These are phyloP conservation scores for Acacia melanoxylon DNA, from an alignment of 306 rosid species.

Conservation along the genomic window DNA sequence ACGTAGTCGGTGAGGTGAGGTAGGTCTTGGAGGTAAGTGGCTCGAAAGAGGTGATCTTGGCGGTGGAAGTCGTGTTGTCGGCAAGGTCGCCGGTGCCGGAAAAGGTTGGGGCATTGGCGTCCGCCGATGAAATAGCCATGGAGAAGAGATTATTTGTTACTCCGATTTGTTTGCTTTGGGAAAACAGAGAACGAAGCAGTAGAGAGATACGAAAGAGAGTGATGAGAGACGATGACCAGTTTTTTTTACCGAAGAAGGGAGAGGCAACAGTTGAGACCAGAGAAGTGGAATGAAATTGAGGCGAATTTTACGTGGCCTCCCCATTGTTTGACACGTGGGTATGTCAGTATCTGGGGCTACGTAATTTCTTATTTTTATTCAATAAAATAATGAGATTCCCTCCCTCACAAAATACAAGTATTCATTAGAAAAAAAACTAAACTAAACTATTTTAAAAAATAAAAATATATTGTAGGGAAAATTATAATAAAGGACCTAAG, in stretches of 20 bases:
- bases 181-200: not conserved
- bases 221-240: not conserved
- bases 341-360: not conserved
- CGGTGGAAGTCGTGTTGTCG: not conserved
- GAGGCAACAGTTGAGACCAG: not conserved
- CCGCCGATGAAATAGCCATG: constrained; percentile 16
- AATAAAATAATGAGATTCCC: too few relatives aligned
- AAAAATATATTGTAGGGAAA: too few relatives aligned
- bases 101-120: not conserved
- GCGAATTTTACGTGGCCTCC: not conserved
- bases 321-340: not conserved
- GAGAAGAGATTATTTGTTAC: not conserved
- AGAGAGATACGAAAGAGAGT: not conserved
- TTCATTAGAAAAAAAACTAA: too few relatives aligned
- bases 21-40: constrained; percentile 29
- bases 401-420: too few relatives aligned
- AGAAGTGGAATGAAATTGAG: not conserved
- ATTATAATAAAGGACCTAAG: too few relatives aligned
- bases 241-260: not conserved
- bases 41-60: not conserved
- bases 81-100: not conserved
- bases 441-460: too few relatives aligned
- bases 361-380: not conserved
- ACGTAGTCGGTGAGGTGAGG: constrained; percentile 12
- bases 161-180: not conserved